Conservation (phyloP, 768 basidiomycete genomes). For the Suillus sp. region DNA sequence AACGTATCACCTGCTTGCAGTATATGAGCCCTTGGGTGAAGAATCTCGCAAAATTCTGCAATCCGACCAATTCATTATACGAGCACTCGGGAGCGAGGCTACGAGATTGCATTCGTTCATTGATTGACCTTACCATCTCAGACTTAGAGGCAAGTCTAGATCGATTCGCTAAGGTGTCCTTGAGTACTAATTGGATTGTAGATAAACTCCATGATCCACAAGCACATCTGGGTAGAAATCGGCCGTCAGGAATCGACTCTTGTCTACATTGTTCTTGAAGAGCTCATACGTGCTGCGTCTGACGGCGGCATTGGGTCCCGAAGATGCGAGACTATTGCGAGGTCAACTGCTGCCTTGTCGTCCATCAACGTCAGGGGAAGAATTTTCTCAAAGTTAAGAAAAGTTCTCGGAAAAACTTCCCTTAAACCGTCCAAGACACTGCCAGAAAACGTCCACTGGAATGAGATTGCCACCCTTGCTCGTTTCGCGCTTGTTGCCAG, state of each 20-base stretch:
- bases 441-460: constrained; percentile 74
- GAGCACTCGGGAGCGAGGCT: constrained; percentile 75
- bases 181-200: constrained; percentile 32
- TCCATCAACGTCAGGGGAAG: constrained; percentile 79
- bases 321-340: constrained; percentile 74
- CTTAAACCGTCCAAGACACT: constrained; percentile 63
- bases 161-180: neutral
- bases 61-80: constrained; percentile 66
- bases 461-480: constrained; percentile 77
- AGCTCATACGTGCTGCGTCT: constrained; percentile 78
- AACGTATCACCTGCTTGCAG: constrained; percentile 73
- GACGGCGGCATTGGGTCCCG: constrained; percentile 79
- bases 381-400: constrained; percentile 76
- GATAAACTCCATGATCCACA: constrained; percentile 69
- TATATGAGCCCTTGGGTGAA: constrained; percentile 90
- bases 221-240: constrained; percentile 77
- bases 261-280: constrained; percentile 75
- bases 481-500: constrained; percentile 75
- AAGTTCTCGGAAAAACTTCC: constrained; percentile 75
- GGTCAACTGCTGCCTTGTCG: constrained; percentile 71
- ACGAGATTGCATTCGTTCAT: constrained; percentile 77
- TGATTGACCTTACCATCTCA: constrained; percentile 72
- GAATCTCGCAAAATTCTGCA: constrained; percentile 72
- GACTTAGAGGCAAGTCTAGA: constrained; percentile 62
- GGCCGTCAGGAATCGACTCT: constrained; percentile 66